Evolutionary conservation across 2,329 filamentous ascomycete species (phyloP).

Genomic region (Epichloe bromicola): DNA sequence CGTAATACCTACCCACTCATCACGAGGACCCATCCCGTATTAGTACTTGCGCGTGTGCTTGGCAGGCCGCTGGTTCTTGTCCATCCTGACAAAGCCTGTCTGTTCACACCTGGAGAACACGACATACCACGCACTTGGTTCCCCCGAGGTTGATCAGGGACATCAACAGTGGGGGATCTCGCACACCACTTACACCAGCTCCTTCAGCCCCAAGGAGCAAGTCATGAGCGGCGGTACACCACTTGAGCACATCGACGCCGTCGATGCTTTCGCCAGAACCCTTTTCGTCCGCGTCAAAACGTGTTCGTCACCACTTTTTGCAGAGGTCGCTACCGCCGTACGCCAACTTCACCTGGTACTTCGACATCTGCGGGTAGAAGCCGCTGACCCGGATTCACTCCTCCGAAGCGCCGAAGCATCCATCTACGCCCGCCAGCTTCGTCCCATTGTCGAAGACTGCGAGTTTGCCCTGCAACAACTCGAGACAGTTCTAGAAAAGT

Average conservation of each 20-base stretch:
- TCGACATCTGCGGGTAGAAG: conserved; percentile 44
- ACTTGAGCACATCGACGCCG: conserved; percentile 37
- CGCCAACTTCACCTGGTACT: conserved; percentile 41
- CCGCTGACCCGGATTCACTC: conserved; percentile 41
- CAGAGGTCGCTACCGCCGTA: conserved; percentile 37
- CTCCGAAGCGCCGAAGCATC: conserved; percentile 31
- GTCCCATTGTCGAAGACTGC: conserved; percentile 40
- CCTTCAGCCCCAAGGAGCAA: conserved; percentile 2
- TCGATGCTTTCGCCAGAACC: conserved; percentile 41
- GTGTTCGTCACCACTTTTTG: conserved; percentile 30
- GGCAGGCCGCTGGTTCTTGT: neutral
- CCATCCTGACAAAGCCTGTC: neutral
- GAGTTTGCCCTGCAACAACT: conserved; percentile 42
- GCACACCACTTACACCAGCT: neutral
- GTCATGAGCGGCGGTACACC: conserved; percentile 21
- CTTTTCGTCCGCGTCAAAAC: conserved; percentile 40
- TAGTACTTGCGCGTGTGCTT: neutral
- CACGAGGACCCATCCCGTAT: neutral
- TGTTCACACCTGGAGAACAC: neutral
- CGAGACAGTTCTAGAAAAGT: conserved; percentile 37
- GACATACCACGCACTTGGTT: neutral
- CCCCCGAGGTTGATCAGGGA: neutral
- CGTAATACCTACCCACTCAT: neutral
- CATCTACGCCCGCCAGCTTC: conserved; percentile 36
- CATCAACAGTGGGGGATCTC: neutral